Conservation (phyloP, 176 grass and related monocot genomes). For the Calamus simplicifolius region DNA sequence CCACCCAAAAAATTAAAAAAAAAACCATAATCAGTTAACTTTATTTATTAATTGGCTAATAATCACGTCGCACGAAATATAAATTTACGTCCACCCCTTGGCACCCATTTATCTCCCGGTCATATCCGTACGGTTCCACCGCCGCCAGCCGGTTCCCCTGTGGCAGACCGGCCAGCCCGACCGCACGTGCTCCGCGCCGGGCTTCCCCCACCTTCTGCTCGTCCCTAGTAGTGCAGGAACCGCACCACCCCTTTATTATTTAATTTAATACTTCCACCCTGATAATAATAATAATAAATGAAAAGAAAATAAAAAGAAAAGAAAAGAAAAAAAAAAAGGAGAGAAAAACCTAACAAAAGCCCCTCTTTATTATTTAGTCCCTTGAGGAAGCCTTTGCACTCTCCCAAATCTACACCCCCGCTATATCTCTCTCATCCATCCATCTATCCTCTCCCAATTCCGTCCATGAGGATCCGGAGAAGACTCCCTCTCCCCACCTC, state of each 20-base stretch:
- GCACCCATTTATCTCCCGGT: no score
- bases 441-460: slow-evolving; percentile 9
- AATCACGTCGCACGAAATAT: no score
- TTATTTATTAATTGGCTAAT: no score
- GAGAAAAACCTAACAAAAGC: background rate
- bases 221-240: background rate
- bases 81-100: no score
- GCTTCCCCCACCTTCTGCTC: background rate
- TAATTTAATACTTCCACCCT: slow-evolving; percentile 2
- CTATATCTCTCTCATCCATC: slow-evolving; percentile 7
- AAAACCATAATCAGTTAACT: no score
- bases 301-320: background rate
- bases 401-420: slow-evolving; percentile 18
- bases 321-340: background rate
- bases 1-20: no score
- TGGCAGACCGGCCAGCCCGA: background rate
- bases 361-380: slow-evolving; percentile 8
- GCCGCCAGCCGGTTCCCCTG: no score
- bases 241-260: background rate
- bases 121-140: no score
- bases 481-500: slow-evolving; percentile 1
- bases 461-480: slow-evolving; percentile 16
- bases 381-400: slow-evolving; percentile 7
- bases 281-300: background rate
- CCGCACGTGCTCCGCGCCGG: background rate